These are phyloP conservation scores for Candida coquimbonensis DNA, from an alignment of 805 yeast species.

Conservation along the genomic window DNA sequence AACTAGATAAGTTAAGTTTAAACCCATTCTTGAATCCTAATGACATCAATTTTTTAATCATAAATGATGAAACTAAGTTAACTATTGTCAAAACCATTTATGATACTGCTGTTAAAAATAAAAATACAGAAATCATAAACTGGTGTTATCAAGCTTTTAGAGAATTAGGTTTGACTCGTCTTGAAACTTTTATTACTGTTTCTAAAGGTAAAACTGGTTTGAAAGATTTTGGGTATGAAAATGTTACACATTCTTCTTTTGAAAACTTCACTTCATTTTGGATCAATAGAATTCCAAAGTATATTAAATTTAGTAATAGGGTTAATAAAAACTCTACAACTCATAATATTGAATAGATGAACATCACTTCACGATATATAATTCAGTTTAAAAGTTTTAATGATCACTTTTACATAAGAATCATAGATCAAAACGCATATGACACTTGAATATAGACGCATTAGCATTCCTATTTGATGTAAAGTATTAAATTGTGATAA, in stretches of 20 bases:
- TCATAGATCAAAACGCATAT: too few species aligned
- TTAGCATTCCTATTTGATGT: too few species aligned
- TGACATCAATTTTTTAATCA: conserved; percentile 6
- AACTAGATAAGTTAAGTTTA: neutral
- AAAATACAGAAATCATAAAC: conserved; percentile 2
- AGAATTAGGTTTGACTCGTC: conserved; percentile 10
- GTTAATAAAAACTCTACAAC: too few species aligned
- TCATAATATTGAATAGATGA: too few species aligned
- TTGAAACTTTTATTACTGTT: neutral
- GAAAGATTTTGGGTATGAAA: neutral
- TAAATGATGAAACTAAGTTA: conserved; percentile 9
- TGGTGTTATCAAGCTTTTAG: conserved; percentile 16
- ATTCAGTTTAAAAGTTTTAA: too few species aligned
- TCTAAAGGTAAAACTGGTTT: too few species aligned
- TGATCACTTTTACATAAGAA: too few species aligned
- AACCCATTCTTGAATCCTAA: conserved; percentile 15
- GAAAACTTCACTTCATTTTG: neutral
- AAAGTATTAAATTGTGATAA: too few species aligned
- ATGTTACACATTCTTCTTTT: neutral
- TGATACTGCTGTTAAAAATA: conserved; percentile 10
- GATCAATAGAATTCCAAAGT: neutral
- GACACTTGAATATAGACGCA: too few species aligned
- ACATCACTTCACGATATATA: too few species aligned
- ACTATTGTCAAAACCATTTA: conserved; percentile 16
- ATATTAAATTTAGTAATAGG: neutral